These are phyloP conservation scores for Herpetospermum pedunculosum DNA, from an alignment of 306 rosid genomes.

Conservation along the genomic window DNA sequence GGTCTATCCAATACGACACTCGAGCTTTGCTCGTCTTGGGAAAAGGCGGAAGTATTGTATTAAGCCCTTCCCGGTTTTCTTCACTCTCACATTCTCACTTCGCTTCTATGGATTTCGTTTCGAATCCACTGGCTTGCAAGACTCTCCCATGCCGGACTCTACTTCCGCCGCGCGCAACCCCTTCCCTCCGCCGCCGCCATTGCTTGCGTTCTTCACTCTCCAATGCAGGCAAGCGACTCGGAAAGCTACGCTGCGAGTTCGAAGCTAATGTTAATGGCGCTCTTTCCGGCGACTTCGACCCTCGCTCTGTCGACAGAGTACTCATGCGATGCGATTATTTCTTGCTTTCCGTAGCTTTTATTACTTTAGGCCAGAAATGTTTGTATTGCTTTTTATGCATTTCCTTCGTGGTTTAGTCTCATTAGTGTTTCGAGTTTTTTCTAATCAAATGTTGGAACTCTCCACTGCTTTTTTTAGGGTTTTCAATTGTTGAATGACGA, in stretches of 20 bases:
- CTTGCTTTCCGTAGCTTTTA: background rate
- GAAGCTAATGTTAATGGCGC: constrained; percentile 61
- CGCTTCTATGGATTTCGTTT: constrained; percentile 26
- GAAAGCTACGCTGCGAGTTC: constrained; percentile 49
- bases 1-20: too few species aligned
- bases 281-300: constrained; percentile 57
- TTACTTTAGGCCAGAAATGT: background rate
- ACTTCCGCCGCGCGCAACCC: background rate
- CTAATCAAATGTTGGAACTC: background rate
- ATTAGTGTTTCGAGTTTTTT: background rate
- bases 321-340: background rate
- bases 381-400: background rate
- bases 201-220: constrained; percentile 14
- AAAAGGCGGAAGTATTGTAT: too few species aligned
- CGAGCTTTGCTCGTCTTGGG: too few species aligned
- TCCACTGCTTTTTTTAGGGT: background rate
- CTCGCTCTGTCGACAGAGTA: constrained; percentile 77
- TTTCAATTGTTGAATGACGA: background rate
- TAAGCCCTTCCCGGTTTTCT: too few species aligned
- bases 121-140: constrained; percentile 18
- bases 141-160: constrained; percentile 16
- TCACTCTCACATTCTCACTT: background rate
- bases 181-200: constrained; percentile 9
- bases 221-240: constrained; percentile 24
- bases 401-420: background rate